Evolutionary conservation across 192 early-diverging fungal species (phyloP), one percentile per base, ranked within the genome.

Genomic region (Coemansia sp.): DNA sequence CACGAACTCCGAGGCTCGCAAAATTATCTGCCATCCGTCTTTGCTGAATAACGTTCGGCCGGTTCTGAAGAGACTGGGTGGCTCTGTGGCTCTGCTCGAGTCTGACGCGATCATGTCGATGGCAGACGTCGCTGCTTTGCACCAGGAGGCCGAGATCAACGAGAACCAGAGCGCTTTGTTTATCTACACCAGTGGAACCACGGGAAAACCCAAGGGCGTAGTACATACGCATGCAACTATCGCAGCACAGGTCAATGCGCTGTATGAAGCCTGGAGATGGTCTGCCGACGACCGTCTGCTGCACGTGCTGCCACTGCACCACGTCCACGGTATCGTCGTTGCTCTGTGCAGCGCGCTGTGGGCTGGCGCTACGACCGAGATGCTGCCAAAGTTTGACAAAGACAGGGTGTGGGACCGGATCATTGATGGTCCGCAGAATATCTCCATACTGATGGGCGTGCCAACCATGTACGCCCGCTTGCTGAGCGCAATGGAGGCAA

Each of bases 401-500:
- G 72, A 64, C 22, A 22, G 67, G 6, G 87, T 90, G 7, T 94
- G 92, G 93, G 51, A 72, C 32, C 81, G 90, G 5, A 87, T 88
- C 69, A 83, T 85, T 49, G 68, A 75, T 36, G 73, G 77, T 5
- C 63, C 75, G 17, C 72, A 85, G 50, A 68, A 87, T 56, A 77
- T 93, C 5, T 86, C 92, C 0, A 57, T 94, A 14, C 88, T 94
- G 57, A 96, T 94, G 94, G 92, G 91, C 5, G 94, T 96, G 12
- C 94, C 94, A 3, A 93, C 94, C 16, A 90, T 94, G 63, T 94
- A 96, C 82, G 84, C 89, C 2, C 91, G 89, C 69, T 76, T 96
- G 48, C 74, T 87, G 12, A 76, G 81, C 48, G 71, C 83, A 16
- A 87, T 89, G 51, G 79, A 87, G 18, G 64, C 52, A 4, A 76